Evolutionary conservation across 768 basidiomycete genomes (phyloP), one percentile per base, ranked within the genome.

Genomic region (Russula compacta): DNA sequence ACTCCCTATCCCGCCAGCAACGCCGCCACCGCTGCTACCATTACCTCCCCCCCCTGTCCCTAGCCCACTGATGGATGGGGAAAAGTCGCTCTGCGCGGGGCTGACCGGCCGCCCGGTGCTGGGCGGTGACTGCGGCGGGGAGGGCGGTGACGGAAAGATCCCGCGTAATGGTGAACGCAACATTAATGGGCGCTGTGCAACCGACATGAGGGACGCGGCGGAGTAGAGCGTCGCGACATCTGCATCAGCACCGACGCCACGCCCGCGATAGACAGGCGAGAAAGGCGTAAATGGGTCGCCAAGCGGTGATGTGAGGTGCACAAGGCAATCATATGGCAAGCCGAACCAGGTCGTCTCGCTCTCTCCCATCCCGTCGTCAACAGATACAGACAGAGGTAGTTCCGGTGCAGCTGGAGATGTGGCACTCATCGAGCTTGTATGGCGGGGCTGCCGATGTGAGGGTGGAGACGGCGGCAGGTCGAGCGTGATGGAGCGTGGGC

Each of bases 221-320:
- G 89, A 89, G 71, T 92, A 93, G 6, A 92, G 76, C 4, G 90
- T 92, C 17, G 89, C 87, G 10, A 90, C 86, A 54, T 94, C 92
- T 0, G 86, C 78, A 71, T 92, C 91, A 19, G 79, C 78, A 12
- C 76, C 74, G 38, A 79, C 75, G 19, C 44, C 43, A 4, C 59
- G 63, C 5, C 63, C 59, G 14, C 63, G 65, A 39, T 68, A 64
- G 12, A 75, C 71, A 1, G 78, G 74, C 0, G 79, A 73, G 68
- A 83, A 85, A 0, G 83, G 75, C 51, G 69, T 61, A 60, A 76
- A 75, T 6, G 73, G 65, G 60, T 84, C 82, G 42, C 49, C n/a
- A 66, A 86, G 82, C 6, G 87, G 82, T 12, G 85, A 87, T 14
- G 83, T 77, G 8, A 92, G 79, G 49, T 80, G 79, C 32, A 92